phyloP scores from a whole-genome alignment of 345 rosid species.

The Sisymbrium irio region DNA sequence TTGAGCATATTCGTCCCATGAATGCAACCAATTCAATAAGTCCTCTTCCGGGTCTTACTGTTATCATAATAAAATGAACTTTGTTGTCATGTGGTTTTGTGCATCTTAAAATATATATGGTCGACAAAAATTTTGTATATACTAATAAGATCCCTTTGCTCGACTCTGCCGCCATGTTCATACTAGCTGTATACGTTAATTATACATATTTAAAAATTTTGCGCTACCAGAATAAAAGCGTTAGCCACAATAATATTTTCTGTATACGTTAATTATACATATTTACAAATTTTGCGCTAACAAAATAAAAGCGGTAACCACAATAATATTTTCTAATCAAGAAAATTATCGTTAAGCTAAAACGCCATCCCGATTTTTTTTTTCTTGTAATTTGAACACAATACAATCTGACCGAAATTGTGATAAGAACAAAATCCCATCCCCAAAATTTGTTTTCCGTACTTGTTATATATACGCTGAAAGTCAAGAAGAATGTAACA shows the following conservation, averaged over 20 bases:
- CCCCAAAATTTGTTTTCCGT: neutral
- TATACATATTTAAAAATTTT: neutral
- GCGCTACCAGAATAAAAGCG: neutral
- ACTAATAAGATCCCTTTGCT: constrained; percentile 22
- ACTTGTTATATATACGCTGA: neutral
- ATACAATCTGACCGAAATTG: neutral
- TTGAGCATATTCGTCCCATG: constrained; percentile 35
- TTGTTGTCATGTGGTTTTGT: constrained; percentile 26
- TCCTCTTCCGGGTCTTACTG: constrained; percentile 23
- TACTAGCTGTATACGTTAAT: constrained; percentile 5
- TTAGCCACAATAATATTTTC: neutral
- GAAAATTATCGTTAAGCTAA: no score
- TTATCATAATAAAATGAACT: neutral
- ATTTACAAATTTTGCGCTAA: neutral
- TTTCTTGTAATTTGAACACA: neutral
- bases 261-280: neutral
- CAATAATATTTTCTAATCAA: neutral
- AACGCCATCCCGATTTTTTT: neutral
- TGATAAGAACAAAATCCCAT: neutral
- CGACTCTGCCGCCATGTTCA: constrained; percentile 33
- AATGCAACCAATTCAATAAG: constrained; percentile 32
- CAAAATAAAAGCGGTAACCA: neutral
- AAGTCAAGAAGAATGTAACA: neutral
- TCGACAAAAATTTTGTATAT: constrained; percentile 21
- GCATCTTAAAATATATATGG: constrained; percentile 15